phyloP scores from a whole-genome alignment of 352 stramenopile species.

The Phytopythium delawarense region DNA sequence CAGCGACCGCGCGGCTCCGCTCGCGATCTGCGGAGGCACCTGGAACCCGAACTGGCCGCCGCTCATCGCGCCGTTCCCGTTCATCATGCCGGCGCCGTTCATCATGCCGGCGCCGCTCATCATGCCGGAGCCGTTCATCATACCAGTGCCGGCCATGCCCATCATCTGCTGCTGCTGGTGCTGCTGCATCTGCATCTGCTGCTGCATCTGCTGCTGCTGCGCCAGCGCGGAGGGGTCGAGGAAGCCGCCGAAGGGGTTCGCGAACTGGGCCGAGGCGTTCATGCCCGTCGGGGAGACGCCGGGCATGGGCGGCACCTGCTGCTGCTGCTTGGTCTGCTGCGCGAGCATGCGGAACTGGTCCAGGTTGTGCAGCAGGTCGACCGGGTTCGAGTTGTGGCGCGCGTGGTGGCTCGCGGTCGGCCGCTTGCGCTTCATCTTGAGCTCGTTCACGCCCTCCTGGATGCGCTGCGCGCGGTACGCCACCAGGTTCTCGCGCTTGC shows the following conservation, averaged over 20 bases:
- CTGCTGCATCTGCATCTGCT: slow-evolving; percentile 1
- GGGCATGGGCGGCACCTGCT: slow-evolving; percentile 20
- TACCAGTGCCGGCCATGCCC: slow-evolving; percentile 6
- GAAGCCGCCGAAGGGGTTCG: slow-evolving; percentile 30
- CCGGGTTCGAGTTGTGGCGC: slow-evolving; percentile 69
- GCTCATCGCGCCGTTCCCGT: background rate
- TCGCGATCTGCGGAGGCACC: slow-evolving; percentile 50
- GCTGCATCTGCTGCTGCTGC: slow-evolving; percentile 15
- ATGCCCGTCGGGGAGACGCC: slow-evolving; percentile 3
- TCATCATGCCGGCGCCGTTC: background rate
- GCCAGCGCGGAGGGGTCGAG: slow-evolving; percentile 25
- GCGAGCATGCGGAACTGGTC: slow-evolving; percentile 67
- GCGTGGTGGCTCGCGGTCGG: slow-evolving; percentile 39
- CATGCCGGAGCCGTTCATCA: slow-evolving; percentile 5
- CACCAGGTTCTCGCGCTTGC: slow-evolving; percentile 20
- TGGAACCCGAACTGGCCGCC: slow-evolving; percentile 41
- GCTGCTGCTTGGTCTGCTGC: slow-evolving; percentile 51
- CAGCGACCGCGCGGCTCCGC: slow-evolving; percentile 49
- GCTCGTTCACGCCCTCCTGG: slow-evolving; percentile 56
- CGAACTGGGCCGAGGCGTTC: slow-evolving; percentile 11
- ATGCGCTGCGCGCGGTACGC: slow-evolving; percentile 59
- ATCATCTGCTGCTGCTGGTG: slow-evolving; percentile 9
- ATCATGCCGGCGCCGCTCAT: background rate
- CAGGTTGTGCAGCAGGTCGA: slow-evolving; percentile 73
- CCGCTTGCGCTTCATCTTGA: slow-evolving; percentile 82